Base-by-base conservation (phyloP, 345 rosid genomes). In the Excoecaria agallocha region DNA sequence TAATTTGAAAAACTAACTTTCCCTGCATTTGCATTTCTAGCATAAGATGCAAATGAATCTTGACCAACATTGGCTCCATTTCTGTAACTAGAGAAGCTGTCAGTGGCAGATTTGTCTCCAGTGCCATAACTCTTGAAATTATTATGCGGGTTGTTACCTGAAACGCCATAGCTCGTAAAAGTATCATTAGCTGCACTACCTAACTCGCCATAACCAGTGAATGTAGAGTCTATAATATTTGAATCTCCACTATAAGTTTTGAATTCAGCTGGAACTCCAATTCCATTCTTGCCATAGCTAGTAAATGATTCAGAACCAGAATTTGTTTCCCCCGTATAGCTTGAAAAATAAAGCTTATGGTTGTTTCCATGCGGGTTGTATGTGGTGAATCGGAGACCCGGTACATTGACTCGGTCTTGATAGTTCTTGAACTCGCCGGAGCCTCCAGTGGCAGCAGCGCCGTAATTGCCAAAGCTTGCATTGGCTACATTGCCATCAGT, bases 271-370 rank as follows among this genome's bases (percentile, higher is more conserved):
- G 84, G 84, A 3, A 66, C 75, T 4, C 72, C 68, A 17, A 69
- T 81, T 16, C 80, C 84, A 58, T 54, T 81, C 81, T 81, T 81
- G 17, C 75, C 81, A 45, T 81, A 81, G 65, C 84, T 66, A 3
- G 56, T 69, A 63, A 81, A 81, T 19, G 59, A 5, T 69, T 81
- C 50, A n/a, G 65, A 49, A 3, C 84, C 84, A 16, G 78, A 58
- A 71, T 81, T 81, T 22, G 84, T 81, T 8, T 77, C 72, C 3
- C 16, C 65, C 49, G 76, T 73, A 71, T 81, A 81, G 58, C 52
- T 74, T 13, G 80, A 22, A 54, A 81, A 81, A 3, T 70, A 65
- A 35, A 69, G 84, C 73, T 70, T 70, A 57, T 77, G 84, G 39
- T 65, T 51, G 37, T 81, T 77, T 10, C 76, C 77, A n/a, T 69